Evolutionary conservation across 305 asterid species (phyloP), one percentile per base, ranked within the genome.

Genomic region (Solanum hybrid): DNA sequence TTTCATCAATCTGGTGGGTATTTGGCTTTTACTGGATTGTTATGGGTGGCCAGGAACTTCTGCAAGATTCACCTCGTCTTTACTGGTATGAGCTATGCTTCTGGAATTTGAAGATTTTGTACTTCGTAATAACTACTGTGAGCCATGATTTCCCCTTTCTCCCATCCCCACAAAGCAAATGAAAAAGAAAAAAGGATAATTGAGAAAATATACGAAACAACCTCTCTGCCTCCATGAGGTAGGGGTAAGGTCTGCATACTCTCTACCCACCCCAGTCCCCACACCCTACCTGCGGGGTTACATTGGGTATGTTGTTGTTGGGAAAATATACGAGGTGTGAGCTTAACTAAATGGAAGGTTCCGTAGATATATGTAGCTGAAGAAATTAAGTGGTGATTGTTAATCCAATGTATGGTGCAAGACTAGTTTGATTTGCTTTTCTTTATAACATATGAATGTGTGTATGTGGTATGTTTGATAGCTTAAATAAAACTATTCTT

Each of bases 1-100:
- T 95, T 75, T 97, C 99, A 57, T 95, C 97, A 6, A 91, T 95
- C 86, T 96, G 99, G 99, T 97, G 98, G 98, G 94, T 95, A 61
- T 93, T 97, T 45, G 99, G 99, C 57, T 97, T 96, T 90, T 96
- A 95, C 89, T 96, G 99, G 99, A 92, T 93, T 65, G 93, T 94
- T 37, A 91, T 90, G 84, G 98, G 99, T 80, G 99, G 99, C 90
- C 98, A 94, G 89, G 88, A 93, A 14, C 98, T 96, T 90, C 92
- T 94, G 88, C 97, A 93, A 89, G 95, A 94, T 79, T 94, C 98
- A 79, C 99, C 99, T n/a, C 95, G 95, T 79, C 98, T 97, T 72
- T 97, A 97, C 94, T 94, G 99, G 99, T 97, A 93, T 24, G 88
- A 87, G 31, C 26, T 31, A 14, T 91, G 31, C 89, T 92, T 91